Evolutionary conservation across 2,329 filamentous ascomycete species (phyloP), one percentile per base, ranked within the genome.

Genomic region (Calonectria fujianensis): DNA sequence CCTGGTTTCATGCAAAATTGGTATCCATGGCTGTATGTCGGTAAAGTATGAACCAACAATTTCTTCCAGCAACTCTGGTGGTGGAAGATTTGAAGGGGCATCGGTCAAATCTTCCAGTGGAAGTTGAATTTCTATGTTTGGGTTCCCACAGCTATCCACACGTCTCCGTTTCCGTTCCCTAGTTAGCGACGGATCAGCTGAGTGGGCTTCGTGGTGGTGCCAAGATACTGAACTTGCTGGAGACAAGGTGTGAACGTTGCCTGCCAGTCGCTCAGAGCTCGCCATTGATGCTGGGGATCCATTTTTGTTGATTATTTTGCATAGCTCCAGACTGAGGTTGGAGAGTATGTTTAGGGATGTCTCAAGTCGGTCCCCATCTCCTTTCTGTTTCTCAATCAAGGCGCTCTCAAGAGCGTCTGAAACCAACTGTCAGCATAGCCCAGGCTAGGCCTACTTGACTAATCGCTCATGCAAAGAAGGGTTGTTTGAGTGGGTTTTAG

Each of bases 21-120:
- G 78, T 37, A 80, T 78, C 78, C 78, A 80, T 39, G 78, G 78
- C 32, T 80, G 78, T 5, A 80, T 73, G 5, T 76, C 6, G 4
- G 51, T 72, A 31, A 80, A 80, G n/a, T 80, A 80, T 0, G 78
- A 73, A 4, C 72, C 76, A 31, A 80, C 72, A 7, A 80, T 72
- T 2, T 80, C 78, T 32, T 80, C 78, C 0, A 80, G 45, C 0
- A 80, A 37, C 1, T 79, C 78, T 1, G 77, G 73, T 0, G 75
- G 75, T 1, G 77, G 78, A 0, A 80, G 13, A 4, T 76, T 74
- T 8, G 50, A 76, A 1, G 70, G 63, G 0, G 61, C 72, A 10
- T 73, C 72, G 1, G 73, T 64, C 0, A 78, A 35, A 16, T 78
- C 78, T 1, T 75, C 72, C 1, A 79, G 69, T 1, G 79, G 78